Evolutionary conservation across 805 yeast species (phyloP).

Genomic region (Lipomyces lipofer): DNA sequence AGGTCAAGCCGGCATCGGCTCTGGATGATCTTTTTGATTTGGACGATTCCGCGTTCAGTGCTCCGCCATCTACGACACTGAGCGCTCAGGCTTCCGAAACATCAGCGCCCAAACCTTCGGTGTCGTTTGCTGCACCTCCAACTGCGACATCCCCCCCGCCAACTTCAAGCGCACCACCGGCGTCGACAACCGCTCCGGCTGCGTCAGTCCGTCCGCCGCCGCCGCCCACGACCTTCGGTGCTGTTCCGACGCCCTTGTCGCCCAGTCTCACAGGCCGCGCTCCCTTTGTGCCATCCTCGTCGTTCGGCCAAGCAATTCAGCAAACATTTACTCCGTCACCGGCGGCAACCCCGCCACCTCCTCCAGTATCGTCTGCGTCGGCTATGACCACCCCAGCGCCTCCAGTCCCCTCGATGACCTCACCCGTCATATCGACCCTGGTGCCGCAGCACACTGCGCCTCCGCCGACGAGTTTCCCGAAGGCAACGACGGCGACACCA

Average conservation of each 20-base stretch:
- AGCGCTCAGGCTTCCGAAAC: conserved; percentile 22
- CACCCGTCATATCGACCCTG: not conserved
- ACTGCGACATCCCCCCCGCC: conserved; percentile 13
- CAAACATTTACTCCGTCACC: conserved; percentile 39
- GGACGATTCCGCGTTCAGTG: conserved; percentile 46
- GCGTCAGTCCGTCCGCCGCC: conserved; percentile 34
- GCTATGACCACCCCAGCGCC: not conserved
- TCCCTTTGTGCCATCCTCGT: conserved; percentile 75
- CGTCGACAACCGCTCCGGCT: conserved; percentile 15
- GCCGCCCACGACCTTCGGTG: conserved; percentile 36
- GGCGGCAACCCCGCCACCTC: conserved; percentile 23
- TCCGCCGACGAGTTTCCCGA: conserved; percentile 1
- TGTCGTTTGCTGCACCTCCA: conserved; percentile 15
- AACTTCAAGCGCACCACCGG: conserved; percentile 1
- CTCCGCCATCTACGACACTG: conserved; percentile 28
- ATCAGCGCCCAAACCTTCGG: conserved; percentile 22
- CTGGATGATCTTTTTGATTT: conserved; percentile 66
- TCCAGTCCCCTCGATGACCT: not conserved
- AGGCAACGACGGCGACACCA: not conserved
- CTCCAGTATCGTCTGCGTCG: conserved; percentile 33
- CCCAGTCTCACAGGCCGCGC: conserved; percentile 31
- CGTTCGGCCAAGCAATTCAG: conserved; percentile 75
- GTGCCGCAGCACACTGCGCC: not conserved
- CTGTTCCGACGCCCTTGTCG: conserved; percentile 33
- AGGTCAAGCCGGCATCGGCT: conserved; percentile 46